Percentiles rank a stretch among this genome's conserved stretches.
phyloP scores from a whole-genome alignment of 441 rosid species.

The Eutrema salsugineum region DNA sequence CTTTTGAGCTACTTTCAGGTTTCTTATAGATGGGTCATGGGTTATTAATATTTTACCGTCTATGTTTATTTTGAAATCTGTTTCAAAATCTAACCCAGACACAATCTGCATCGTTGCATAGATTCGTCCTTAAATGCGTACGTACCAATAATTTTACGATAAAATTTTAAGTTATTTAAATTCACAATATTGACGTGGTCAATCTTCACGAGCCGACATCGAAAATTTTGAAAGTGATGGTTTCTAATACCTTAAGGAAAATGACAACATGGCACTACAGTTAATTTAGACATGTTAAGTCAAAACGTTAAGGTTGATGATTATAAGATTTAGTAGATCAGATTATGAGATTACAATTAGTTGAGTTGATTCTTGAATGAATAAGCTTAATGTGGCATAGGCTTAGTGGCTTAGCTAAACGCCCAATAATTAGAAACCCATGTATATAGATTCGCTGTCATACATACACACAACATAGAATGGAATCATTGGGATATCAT shows the following conservation, averaged over 20 bases:
- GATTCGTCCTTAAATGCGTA: slow-evolving; percentile 25
- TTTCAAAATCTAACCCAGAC: slow-evolving; percentile 8
- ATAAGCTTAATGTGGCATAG: slow-evolving; percentile 12
- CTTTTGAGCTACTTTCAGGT: not conserved
- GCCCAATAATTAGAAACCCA: slow-evolving; percentile 14
- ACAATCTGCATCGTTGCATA: slow-evolving; percentile 10
- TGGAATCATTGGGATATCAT: not conserved
- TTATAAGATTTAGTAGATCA: slow-evolving; percentile 17
- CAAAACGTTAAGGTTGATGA: slow-evolving; percentile 10
- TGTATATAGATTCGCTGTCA: slow-evolving; percentile 10
- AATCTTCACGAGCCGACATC: slow-evolving; percentile 19
- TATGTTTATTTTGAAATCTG: not conserved
- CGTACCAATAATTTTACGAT: not conserved
- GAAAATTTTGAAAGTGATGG: slow-evolving; percentile 22
- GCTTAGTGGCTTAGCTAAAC: slow-evolving; percentile 18
- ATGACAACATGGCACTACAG: not conserved
- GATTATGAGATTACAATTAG: slow-evolving; percentile 19
- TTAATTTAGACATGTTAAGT: slow-evolving; percentile 19
- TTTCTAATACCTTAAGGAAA: slow-evolving; percentile 17
- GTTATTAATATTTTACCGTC: not conserved
- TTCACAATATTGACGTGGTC: slow-evolving; percentile 9
- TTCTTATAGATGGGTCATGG: not conserved
- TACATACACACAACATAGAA: not conserved
- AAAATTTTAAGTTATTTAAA: not conserved
- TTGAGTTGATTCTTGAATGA: slow-evolving; percentile 1